phyloP scores from a whole-genome alignment of 1,284 basidiomycete genomes.

The Schizophyllum commune region DNA sequence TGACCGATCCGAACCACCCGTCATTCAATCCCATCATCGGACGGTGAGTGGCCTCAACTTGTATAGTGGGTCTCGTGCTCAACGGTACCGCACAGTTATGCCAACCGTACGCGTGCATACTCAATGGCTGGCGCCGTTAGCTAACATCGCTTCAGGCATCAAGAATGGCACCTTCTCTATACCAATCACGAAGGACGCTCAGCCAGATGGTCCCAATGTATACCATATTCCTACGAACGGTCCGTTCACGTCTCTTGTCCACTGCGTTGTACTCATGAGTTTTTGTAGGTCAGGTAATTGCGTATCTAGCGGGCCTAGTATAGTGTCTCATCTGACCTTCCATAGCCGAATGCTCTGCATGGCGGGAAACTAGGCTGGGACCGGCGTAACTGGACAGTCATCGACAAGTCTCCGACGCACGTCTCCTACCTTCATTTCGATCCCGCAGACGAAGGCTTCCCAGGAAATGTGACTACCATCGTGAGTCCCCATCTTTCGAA shows the following conservation, averaged over 20 bases:
- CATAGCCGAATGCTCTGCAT: constrained; percentile 36
- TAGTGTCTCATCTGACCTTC: neutral
- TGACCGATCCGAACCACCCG: constrained; percentile 40
- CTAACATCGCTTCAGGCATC: neutral
- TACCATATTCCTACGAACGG: constrained; percentile 47
- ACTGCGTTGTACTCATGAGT: constrained; percentile 18
- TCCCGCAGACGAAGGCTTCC: constrained; percentile 45
- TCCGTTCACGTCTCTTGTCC: constrained; percentile 3
- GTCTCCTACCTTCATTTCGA: constrained; percentile 47
- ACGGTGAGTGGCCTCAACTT: constrained; percentile 22
- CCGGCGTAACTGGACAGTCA: constrained; percentile 48
- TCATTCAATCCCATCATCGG: constrained; percentile 45
- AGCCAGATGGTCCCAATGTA: constrained; percentile 35
- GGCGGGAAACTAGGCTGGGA: constrained; percentile 50
- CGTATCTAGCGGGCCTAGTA: neutral
- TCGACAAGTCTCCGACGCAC: constrained; percentile 29
- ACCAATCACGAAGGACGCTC: constrained; percentile 40
- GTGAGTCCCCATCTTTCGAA: constrained; percentile 20
- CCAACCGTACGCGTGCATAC: constrained; percentile 31
- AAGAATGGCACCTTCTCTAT: constrained; percentile 44
- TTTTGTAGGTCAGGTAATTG: constrained; percentile 17
- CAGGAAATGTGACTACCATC: constrained; percentile 39
- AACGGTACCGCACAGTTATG: constrained; percentile 23
- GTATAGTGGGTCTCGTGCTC: neutral
- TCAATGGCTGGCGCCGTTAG: neutral